These are phyloP conservation scores for Penicillium sumatraense DNA, from an alignment of 2,329 filamentous ascomycete species.

Conservation along the genomic window DNA sequence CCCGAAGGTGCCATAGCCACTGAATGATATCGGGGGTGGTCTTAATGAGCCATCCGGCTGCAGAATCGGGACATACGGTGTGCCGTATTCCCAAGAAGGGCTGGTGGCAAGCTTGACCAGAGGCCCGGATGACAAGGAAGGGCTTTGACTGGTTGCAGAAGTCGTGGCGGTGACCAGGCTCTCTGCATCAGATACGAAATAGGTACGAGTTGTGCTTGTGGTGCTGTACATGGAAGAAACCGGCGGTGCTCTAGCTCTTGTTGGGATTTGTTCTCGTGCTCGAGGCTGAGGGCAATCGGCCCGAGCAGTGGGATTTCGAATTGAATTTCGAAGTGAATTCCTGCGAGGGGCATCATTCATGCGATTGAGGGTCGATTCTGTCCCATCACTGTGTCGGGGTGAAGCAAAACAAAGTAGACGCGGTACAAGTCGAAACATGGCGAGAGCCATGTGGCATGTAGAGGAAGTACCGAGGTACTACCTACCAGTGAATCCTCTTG, in stretches of 20 bases:
- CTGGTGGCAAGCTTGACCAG: conserved; percentile 11
- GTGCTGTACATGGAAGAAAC: conserved; percentile 9
- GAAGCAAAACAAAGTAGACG: conserved; percentile 25
- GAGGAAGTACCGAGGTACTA: not conserved
- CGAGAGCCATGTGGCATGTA: not conserved
- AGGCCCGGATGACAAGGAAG: conserved; percentile 12
- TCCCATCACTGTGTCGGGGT: not conserved
- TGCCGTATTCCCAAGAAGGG: conserved; percentile 8
- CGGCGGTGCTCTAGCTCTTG: not conserved
- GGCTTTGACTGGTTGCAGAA: conserved; percentile 16
- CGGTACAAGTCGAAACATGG: conserved; percentile 19
- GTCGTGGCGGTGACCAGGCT: conserved; percentile 13
- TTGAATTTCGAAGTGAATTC: conserved; percentile 9
- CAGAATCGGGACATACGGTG: conserved; percentile 27
- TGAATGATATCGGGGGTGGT: conserved; percentile 25
- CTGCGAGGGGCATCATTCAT: conserved; percentile 9
- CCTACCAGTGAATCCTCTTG: not conserved
- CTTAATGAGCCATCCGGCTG: conserved; percentile 25
- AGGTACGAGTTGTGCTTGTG: conserved; percentile 14
- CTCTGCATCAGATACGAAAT: conserved; percentile 17
- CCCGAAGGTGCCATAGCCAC: conserved; percentile 31
- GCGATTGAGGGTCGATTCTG: not conserved
- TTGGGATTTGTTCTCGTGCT: not conserved
- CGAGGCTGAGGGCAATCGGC: conserved; percentile 5
- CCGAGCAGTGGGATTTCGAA: conserved; percentile 5